Evolutionary conservation across 2,329 filamentous ascomycete genomes (phyloP), one percentile per base, ranked within the genome.

Genomic region (Lojkania enalia): DNA sequence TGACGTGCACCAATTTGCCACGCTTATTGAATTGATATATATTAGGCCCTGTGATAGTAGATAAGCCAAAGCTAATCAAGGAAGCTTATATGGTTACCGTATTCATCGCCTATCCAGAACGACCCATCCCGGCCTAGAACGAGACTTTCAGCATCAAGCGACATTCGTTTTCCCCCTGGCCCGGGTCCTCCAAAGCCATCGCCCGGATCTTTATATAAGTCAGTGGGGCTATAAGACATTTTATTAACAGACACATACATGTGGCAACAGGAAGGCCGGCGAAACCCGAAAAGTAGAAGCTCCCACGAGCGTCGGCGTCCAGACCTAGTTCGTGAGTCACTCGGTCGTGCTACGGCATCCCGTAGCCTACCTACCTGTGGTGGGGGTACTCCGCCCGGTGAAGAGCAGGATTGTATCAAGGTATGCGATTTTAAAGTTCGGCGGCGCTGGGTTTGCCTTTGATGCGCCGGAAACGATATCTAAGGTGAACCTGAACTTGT

Each of bases 81-180:
- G 5, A n/a, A 18, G 6, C 9, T 11, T 16, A 19, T 19, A 13
- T 15, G 33, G 84, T 60, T 87, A 86, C 68, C 88, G 37, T 68
- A 68, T 39, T 67, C 86, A 59, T 89, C 86, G 27, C 63, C 66
- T 29, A 88, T 73, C 83, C 84, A 89, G 69, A 87, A 88, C 0
- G 75, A 74, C 11, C 79, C 82, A 42, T 86, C 79, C 0, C 70
- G 53, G 37, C 77, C 77, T 5, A 89, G 73, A 1, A 82, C 79
- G 0, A 90, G 70, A 1, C 85, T 86, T 70, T 90, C 86, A 0
- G 79, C 70, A 58, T 90, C 86, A 2, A 89, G 60, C 0, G 79
- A 66, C 23, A 88, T 76, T 11, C 81, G 74, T 45, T 74, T 76
- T 1, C 82, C 84, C 5, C 84, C 85, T 0, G 77, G 62, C 0